Evolutionary conservation across 2,329 filamentous ascomycete genomes (phyloP).

Genomic region (Fusarium agapanthi): DNA sequence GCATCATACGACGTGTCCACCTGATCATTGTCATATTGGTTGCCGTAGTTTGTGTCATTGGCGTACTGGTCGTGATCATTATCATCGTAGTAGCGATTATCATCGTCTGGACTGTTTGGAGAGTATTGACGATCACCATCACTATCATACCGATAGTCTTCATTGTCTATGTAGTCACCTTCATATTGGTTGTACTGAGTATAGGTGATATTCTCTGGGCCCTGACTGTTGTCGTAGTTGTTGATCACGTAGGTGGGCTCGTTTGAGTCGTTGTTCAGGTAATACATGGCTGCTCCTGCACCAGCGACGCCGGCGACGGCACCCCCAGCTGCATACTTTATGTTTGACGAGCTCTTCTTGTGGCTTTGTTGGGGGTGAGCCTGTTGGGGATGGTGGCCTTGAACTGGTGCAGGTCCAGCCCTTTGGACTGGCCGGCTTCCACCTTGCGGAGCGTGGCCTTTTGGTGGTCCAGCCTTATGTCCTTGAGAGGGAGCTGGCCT

Average conservation of each 20-base stretch:
- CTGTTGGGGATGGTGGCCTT: not conserved
- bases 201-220: not conserved
- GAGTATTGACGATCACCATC: not conserved
- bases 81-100: not conserved
- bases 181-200: not conserved
- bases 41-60: not conserved
- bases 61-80: not conserved
- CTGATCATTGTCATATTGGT: not conserved
- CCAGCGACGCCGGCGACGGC: not conserved
- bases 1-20: not conserved
- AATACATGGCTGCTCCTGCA: not conserved
- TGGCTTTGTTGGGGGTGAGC: not conserved
- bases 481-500: not conserved
- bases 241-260: constrained; percentile 12
- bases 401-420: not conserved
- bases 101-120: not conserved
- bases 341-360: not conserved
- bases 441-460: not conserved
- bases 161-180: not conserved
- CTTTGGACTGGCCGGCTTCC: not conserved
- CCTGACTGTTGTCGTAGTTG: constrained; percentile 2
- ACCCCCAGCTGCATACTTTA: not conserved
- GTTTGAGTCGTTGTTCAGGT: constrained; percentile 1
- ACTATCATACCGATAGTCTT: not conserved
- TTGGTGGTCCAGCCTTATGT: not conserved